Base-by-base conservation (phyloP, 2,329 filamentous ascomycete genomes). In the Aureobasidium sp. region DNA sequence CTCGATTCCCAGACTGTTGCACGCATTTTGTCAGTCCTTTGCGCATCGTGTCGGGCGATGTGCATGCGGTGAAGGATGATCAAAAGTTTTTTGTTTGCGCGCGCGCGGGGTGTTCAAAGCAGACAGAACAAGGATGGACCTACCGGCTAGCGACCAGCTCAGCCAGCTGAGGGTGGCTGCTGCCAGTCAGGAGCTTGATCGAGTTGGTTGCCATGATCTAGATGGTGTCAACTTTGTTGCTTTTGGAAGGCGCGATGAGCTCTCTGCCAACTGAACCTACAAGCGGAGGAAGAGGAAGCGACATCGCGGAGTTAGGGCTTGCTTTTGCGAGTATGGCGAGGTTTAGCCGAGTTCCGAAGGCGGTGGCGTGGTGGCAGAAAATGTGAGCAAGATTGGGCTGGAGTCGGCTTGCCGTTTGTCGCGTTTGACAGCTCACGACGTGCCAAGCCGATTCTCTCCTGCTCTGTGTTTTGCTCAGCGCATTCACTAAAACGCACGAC, bases 181-280 rank as follows among this genome's bases (percentile, higher is more conserved):
- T 89, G 69, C 87, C 87, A 69, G 87, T 89, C 73, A 90, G 79
- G 66, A 90, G 78, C 76, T 90, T 90, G 73, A 90, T 89, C 41
- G 84, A 87, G 76, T 89, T 90, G 66, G 85, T 82, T 68, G 87
- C 83, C 87, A 90, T 89, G 62, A 59, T n/a, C 29, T 36, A 20
- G 17, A 34, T 51, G 47, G 53, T 60, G 59, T 47, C 39, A 57
- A 52, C 32, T 41, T 53, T 20, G 34, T 34, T 32, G n/a, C 17
- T 29, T 51, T 13, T 46, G 62, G 27, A 39, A 36, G 27, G 37
- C 52, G 27, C 47, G 29, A 51, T 34, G 32, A 36, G 47, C 47
- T 29, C 46, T 48, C 26, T 48, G 46, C 46, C 46, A 51, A 51
- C n/a, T 20, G 15, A 48, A 48, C 26, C 47, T 51, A 51, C 47